These are phyloP conservation scores for Solanum hybrid DNA, from an alignment of 305 asterid species.

Conservation along the genomic window DNA sequence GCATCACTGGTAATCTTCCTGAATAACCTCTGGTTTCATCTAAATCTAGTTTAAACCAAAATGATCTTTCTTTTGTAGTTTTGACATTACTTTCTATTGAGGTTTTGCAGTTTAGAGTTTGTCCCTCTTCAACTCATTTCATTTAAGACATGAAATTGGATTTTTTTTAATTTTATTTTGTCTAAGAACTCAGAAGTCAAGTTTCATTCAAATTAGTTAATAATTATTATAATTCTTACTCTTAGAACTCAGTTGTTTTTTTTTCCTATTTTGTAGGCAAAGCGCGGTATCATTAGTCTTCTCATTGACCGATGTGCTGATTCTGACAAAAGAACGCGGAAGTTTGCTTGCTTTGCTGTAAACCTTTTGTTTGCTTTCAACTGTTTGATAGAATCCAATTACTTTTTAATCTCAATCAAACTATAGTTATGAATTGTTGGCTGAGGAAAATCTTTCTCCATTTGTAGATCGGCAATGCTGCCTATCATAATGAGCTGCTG, in stretches of 20 bases:
- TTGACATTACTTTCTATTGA: not conserved
- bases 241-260: not conserved
- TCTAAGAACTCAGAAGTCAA: not conserved
- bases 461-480: constrained; percentile 94
- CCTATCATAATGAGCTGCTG: constrained; percentile 81
- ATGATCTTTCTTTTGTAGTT: not conserved
- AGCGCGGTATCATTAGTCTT: constrained; percentile 53
- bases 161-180: not conserved
- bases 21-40: not conserved
- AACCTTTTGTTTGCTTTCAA: constrained; percentile 16
- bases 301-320: constrained; percentile 87
- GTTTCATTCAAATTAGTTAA: not conserved
- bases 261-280: constrained; percentile 41
- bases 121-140: not conserved
- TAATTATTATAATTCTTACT: not conserved
- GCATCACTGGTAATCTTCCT: constrained; percentile 49
- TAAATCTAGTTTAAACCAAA: not conserved
- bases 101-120: not conserved
- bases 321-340: constrained; percentile 83
- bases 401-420: not conserved
- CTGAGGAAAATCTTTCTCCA: constrained; percentile 18
- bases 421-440: not conserved
- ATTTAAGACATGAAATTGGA: not conserved
- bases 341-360: constrained; percentile 98
- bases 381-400: not conserved